phyloP scores from a whole-genome alignment of 176 grass and related monocot species.

The Themeda triandra region DNA sequence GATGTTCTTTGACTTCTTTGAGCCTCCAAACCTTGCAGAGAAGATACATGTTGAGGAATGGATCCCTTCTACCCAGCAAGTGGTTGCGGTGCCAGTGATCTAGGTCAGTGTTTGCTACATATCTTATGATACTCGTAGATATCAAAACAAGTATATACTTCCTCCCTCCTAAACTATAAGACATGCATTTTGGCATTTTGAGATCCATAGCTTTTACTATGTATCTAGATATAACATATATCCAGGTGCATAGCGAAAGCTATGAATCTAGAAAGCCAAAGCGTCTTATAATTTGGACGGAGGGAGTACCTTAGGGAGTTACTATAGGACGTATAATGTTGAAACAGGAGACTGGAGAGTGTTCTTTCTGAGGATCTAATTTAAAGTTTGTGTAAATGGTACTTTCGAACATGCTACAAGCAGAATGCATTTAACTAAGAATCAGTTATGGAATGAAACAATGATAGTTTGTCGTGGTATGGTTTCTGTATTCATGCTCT shows the following conservation, averaged over 20 bases:
- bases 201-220: too few relatives aligned
- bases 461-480: not conserved
- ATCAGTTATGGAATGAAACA: not conserved
- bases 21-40: slow-evolving; percentile 78
- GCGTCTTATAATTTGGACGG: too few relatives aligned
- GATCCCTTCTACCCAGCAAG: slow-evolving; percentile 61
- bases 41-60: slow-evolving; percentile 88
- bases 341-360: not conserved
- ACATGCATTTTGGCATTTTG: too few relatives aligned
- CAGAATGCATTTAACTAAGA: not conserved
- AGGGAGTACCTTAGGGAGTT: not conserved
- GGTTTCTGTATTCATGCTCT: not conserved
- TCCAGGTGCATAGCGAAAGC: too few relatives aligned
- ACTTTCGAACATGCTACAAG: not conserved
- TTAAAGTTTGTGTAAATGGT: not conserved
- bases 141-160: not conserved
- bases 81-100: slow-evolving; percentile 61
- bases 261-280: too few relatives aligned
- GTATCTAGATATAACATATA: too few relatives aligned
- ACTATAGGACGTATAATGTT: not conserved
- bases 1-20: slow-evolving; percentile 85
- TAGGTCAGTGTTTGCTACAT: slow-evolving; percentile 49
- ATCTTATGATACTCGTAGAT: slow-evolving; percentile 6
- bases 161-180: too few relatives aligned
- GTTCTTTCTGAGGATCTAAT: not conserved